phyloP scores from a whole-genome alignment of 2,329 filamentous ascomycete species.

The Paracorniculantispora psalliotae region DNA sequence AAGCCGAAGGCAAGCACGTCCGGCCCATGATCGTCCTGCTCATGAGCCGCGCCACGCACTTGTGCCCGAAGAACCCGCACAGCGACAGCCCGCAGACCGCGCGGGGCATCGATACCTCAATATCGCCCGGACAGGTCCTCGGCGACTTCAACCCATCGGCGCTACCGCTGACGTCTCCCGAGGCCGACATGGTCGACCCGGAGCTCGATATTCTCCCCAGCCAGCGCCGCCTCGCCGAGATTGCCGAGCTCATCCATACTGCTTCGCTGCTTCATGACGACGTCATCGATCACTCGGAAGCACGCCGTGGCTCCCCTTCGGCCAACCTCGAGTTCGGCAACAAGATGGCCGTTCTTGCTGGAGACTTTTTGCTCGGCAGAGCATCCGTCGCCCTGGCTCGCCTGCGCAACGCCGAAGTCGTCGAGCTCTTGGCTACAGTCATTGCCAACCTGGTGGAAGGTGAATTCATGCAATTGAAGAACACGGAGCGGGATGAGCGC shows the following conservation, averaged over 20 bases:
- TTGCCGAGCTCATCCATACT: slow-evolving; percentile 95
- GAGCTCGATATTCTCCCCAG: slow-evolving; percentile 78
- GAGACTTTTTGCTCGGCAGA: slow-evolving; percentile 90
- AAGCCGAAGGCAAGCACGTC: slow-evolving; percentile 94
- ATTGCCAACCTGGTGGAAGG: slow-evolving; percentile 97
- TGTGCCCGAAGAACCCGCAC: slow-evolving; percentile 56
- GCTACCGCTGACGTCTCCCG: slow-evolving; percentile 34
- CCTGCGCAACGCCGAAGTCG: slow-evolving; percentile 86
- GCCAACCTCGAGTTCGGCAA: slow-evolving; percentile 96
- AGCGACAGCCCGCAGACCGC: slow-evolving; percentile 36
- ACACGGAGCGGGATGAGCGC: slow-evolving; percentile 82
- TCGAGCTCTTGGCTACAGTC: slow-evolving; percentile 88
- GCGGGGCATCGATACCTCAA: slow-evolving; percentile 46
- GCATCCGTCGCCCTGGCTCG: slow-evolving; percentile 91
- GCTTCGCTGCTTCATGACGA: slow-evolving; percentile 96
- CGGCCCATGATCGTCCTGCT: slow-evolving; percentile 90
- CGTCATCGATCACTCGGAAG: slow-evolving; percentile 89
- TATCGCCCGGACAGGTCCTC: slow-evolving; percentile 56
- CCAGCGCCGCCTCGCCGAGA: slow-evolving; percentile 88
- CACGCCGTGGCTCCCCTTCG: slow-evolving; percentile 76
- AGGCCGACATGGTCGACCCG: slow-evolving; percentile 31
- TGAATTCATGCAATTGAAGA: slow-evolving; percentile 99
- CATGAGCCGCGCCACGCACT: slow-evolving; percentile 90
- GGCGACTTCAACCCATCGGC: slow-evolving; percentile 75
- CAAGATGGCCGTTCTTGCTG: slow-evolving; percentile 97